Base-by-base conservation (phyloP, 2,329 filamentous ascomycete genomes). In the Dactylellina haptotyla region DNA sequence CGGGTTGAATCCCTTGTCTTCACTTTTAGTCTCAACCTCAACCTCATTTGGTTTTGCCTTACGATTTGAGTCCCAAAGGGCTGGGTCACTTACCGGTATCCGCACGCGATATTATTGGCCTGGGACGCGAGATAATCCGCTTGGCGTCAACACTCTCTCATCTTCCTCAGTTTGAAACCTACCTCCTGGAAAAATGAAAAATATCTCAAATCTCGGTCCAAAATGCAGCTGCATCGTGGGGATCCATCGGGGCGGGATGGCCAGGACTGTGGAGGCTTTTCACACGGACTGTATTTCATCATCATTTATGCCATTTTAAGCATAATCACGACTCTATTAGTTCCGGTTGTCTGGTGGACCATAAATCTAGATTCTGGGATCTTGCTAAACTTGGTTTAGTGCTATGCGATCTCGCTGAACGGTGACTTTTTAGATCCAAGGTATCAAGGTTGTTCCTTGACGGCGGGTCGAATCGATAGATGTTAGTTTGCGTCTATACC, bases 41-140 rank as follows among this genome's bases (percentile, higher is more conserved):
- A 57, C 14, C 39, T 41, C 16, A 39, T 58, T 66, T 51, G 46
- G 25, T 23, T 8, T 46, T 34, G 54, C 46, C 64, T 53, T 26
- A 16, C 25, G 41, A 50, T 54, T 34, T 26, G 23, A 48, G 18
- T 64, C 45, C 69, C 69, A 57, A 50, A 61, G 50, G 43, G 34
- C 46, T 65, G 69, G 69, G 69, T 62, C 61, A 51, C 5, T 57
- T 66, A 48, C 69, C 69, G 59, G 30, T 61, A 62, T 73, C 69
- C 69, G 69, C 69, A 66, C 41, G 39, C 37, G 45, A 61, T 66
- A 50, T 63, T 48, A 73, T 73, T 73, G 69, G 69, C 48, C 57
- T 65, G 61, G 46, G 41, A 45, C 45, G 39, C 32, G 41, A 62
- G 59, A 65, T 46, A 59, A 32, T n/a, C 34, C n/a, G 26, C 59